Percentiles rank a stretch among this genome's conserved stretches.
Conservation (phyloP, 2,329 filamentous ascomycete species). For the Raffaelea arxii region DNA sequence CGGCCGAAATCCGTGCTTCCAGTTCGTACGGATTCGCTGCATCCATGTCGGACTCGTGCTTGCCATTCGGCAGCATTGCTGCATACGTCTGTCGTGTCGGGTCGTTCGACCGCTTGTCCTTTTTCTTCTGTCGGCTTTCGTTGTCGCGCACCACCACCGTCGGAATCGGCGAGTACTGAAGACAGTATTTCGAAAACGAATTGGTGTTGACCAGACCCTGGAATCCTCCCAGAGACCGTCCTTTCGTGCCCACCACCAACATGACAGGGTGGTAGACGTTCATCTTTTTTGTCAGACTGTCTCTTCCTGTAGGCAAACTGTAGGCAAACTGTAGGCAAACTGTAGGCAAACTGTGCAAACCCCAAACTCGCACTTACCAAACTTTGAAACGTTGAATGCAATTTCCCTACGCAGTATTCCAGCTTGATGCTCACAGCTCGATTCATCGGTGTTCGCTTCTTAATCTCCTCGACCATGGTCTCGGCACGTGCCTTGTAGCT, state of each 20-base stretch:
- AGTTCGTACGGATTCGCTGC: conserved; percentile 43
- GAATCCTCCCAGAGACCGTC: conserved; percentile 73
- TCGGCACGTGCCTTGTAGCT: conserved; percentile 70
- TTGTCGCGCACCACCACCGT: conserved; percentile 86
- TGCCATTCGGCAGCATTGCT: conserved; percentile 55
- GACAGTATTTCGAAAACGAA: conserved; percentile 87
- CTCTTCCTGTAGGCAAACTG: too few relatives aligned
- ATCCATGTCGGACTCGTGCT: conserved; percentile 49
- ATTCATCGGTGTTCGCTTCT: conserved; percentile 67
- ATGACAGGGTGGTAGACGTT: conserved; percentile 86
- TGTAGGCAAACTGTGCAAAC: too few relatives aligned
- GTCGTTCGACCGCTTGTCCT: conserved; percentile 72
- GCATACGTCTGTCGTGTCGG: conserved; percentile 66
- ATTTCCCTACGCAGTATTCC: conserved; percentile 81
- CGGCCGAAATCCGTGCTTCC: conserved; percentile 43
- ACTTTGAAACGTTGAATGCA: conserved; percentile 82
- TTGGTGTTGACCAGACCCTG: conserved; percentile 76
- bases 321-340: too few relatives aligned
- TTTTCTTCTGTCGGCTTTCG: conserved; percentile 82
- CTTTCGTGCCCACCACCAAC: conserved; percentile 81
- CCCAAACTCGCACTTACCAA: conserved; percentile 49
- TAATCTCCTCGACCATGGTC: conserved; percentile 63
- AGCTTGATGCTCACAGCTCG: conserved; percentile 78
- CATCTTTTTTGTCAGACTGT: too few relatives aligned
- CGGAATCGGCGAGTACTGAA: conserved; percentile 86